Conservation (phyloP, 1,139 yeast genomes). For the Blastobotrys buckinghamii region DNA sequence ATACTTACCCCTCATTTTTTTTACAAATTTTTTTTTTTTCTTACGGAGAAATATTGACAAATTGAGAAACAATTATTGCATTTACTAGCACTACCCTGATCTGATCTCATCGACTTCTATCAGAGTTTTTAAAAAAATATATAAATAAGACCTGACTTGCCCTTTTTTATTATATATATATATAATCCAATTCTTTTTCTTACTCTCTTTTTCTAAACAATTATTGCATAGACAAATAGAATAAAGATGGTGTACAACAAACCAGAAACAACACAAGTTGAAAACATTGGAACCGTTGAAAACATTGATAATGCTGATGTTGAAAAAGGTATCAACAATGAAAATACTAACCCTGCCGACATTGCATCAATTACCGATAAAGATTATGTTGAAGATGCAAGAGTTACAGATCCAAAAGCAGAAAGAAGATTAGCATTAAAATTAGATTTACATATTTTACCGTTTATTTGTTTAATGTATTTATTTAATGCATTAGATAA, state of each 20-base stretch:
- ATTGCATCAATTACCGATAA: background rate
- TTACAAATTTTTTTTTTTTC: too few relatives aligned
- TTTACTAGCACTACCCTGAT: too few relatives aligned
- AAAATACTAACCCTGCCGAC: too few relatives aligned
- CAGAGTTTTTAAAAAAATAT: too few relatives aligned
- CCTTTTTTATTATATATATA: too few relatives aligned
- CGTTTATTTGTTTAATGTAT: constrained; percentile 51
- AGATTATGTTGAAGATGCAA: constrained; percentile 15
- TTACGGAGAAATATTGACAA: too few relatives aligned
- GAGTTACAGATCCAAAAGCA: constrained; percentile 20
- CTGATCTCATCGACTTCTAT: too few relatives aligned
- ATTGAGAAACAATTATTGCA: too few relatives aligned
- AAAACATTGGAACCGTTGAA: background rate
- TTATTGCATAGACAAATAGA: background rate
- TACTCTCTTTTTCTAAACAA: too few relatives aligned
- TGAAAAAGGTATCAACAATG: background rate
- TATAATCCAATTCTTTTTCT: too few relatives aligned
- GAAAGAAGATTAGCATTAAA: constrained; percentile 33
- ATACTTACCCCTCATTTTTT: too few relatives aligned
- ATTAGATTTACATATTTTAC: constrained; percentile 49
- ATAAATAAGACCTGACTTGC: too few relatives aligned
- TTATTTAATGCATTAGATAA: constrained; percentile 57
- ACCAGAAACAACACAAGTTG: background rate
- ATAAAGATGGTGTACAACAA: background rate
- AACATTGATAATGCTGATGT: background rate